Conservation (phyloP, 192 early-diverging fungal genomes). For the Entomortierella parvispora region DNA sequence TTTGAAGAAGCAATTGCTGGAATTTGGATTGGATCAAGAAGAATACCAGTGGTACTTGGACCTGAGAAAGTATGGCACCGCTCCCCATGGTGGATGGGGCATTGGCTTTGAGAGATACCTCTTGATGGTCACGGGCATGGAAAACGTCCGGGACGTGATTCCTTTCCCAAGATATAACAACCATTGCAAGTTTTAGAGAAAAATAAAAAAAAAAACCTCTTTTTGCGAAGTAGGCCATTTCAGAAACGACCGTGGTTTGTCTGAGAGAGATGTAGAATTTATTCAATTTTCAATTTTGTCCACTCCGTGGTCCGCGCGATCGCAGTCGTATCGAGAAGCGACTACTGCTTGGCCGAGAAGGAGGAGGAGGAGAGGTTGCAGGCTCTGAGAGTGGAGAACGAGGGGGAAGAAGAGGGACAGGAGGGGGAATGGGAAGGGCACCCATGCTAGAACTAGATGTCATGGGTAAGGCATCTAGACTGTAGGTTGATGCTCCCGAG, state of each 20-base stretch:
- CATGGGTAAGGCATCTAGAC: too few species aligned
- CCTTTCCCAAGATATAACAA: slow-evolving; percentile 66
- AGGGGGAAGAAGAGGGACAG: neutral
- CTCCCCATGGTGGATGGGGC: slow-evolving; percentile 91
- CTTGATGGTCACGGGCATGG: slow-evolving; percentile 79
- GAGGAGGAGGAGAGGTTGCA: neutral
- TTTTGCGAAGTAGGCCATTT: neutral
- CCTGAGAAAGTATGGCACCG: slow-evolving; percentile 82
- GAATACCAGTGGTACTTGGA: slow-evolving; percentile 89
- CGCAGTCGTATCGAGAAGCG: slow-evolving; percentile 13
- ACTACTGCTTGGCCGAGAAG: neutral
- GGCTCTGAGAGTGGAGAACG: neutral
- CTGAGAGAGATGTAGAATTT: too few species aligned
- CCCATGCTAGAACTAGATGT: too few species aligned
- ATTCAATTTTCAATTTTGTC: too few species aligned
- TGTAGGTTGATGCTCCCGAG: too few species aligned
- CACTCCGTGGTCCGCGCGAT: neutral
- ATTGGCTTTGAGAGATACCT: slow-evolving; percentile 90
- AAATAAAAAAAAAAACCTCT: neutral
- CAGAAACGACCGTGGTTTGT: too few species aligned
- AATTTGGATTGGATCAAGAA: slow-evolving; percentile 65
- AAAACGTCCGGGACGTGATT: slow-evolving; percentile 79
- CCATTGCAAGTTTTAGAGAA: slow-evolving; percentile 62
- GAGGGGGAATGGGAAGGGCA: too few species aligned
- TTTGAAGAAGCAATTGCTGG: slow-evolving; percentile 62